Base-by-base conservation (phyloP, 805 yeast genomes). In the Tetrapisispora namnaoensis region DNA sequence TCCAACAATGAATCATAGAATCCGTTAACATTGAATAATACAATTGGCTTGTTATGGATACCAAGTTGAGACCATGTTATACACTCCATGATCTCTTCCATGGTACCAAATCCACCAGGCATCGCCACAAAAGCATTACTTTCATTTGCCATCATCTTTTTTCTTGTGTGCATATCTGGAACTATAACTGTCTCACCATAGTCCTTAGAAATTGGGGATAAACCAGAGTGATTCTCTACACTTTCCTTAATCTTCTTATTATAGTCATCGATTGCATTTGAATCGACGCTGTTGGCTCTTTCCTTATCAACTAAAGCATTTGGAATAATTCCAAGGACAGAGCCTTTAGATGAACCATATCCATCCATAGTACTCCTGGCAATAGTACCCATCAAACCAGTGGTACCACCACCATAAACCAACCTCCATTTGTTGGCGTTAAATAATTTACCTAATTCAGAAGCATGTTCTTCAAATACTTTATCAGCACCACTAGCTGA, bases 91-190 rank as follows among this genome's bases (percentile, higher is more conserved):
- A 88, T 72, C 68, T 88, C 96, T 67, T 88, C 96, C 61, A 86
- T 68, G 8, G 95, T 87, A 45, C 96, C 96, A 63, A 80, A 87
- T 2, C 96, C 96, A 53, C 96, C 96, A 14, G 96, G 95, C 70
- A 88, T 74, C 0, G 95, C 95, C 42, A 88, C 78, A 66, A 88
- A 88, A 0, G 91, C 95, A 55, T 80, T 80, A n/a, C 91, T 82
- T 64, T 84, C 90, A 59, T 77, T 75, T 28, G 89, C 95, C 96
- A 88, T 88, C 72, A 84, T 58, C 63, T 81, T 75, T 72, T 88
- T 88, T 63, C 96, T 76, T 2, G 93, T 83, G 68, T 88, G 96
- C 95, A 88, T 88, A 61, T 86, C 95, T 47, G 77, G 74, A 2
- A 88, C 96, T 56, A 88, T 73, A 0, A 89, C 83, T 16, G 95